Evolutionary conservation across 768 basidiomycete species (phyloP), one percentile per base, ranked within the genome.

Genomic region (Tylopilus vinaceipallidus): DNA sequence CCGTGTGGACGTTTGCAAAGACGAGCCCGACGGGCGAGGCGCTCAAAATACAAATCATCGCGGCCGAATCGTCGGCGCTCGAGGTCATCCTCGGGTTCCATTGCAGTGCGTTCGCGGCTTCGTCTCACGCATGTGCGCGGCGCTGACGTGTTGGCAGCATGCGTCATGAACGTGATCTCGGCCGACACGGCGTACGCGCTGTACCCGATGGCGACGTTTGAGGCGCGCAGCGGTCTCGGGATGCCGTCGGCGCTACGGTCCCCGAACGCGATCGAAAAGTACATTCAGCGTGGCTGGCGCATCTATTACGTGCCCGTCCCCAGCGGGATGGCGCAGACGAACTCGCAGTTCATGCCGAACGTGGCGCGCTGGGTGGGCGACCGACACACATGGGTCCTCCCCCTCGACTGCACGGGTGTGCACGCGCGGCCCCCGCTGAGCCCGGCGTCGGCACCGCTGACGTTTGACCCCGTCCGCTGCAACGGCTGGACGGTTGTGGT

Each of bases 71-170:
- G 32, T 70, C 29, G 52, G 73, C 20, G 6, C 47, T 40, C 9
- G 55, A 39, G 60, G 61, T 13, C 67, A 72, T 81, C n/a, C 46
- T 80, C 2, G 55, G 56, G 7, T 80, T 79, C 45, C 79, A 80
- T 47, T 75, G 73, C 0, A 77, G 78, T 80, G 34, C 23, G 76
- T 24, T 12, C 16, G 17, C 23, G 14, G 5, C 34, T 35, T 17
- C 45, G 19, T 11, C 32, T 1, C 2, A 12, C 27, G 27, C 27
- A 12, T 29, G 6, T 12, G 12, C 12, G 27, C 6, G 27, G 27
- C 6, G 27, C 27, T 29, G 27, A 29, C 27, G 27, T 12, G 27
- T 29, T 6, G 20, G 17, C n/a, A 55, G 55, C 50, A 17, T 52
- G 44, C 4, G 55, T 56, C 17, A 56, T 57, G 55, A 79, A 79